Conservation (phyloP, 169 alveolate genomes). For the Pseudocohnilembus persalinus region DNA sequence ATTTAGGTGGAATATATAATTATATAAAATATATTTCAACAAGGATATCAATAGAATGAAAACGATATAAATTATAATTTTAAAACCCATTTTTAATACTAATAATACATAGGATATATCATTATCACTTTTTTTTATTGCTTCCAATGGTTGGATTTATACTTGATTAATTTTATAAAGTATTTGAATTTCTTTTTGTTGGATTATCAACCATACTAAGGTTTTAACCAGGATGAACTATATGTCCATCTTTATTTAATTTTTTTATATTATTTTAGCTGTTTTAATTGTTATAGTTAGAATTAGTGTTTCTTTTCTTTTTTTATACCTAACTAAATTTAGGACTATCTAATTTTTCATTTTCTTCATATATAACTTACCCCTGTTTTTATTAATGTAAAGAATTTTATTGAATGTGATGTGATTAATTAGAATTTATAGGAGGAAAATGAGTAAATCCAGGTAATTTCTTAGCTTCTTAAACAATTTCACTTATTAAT, state of each 20-base stretch:
- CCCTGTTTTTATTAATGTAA: not conserved
- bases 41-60: no score
- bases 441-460: not conserved
- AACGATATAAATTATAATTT: no score
- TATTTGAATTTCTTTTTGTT: not conserved
- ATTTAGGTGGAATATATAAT: no score
- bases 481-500: no score
- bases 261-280: no score
- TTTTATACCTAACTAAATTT: not conserved
- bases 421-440: not conserved
- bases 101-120: no score
- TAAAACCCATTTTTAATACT: no score
- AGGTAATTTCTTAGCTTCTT: not conserved
- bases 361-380: not conserved
- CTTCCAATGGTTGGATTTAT: no score
- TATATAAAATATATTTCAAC: no score
- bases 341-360: not conserved
- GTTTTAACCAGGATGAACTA: not conserved
- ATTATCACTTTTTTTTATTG: not conserved
- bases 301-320: no score
- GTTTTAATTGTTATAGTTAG: not conserved
- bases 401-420: not conserved
- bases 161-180: no score
- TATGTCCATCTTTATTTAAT: not conserved
- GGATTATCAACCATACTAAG: not conserved